These are phyloP conservation scores for Pichia sp. DNA, from an alignment of 1,139 yeast species.

Conservation along the genomic window DNA sequence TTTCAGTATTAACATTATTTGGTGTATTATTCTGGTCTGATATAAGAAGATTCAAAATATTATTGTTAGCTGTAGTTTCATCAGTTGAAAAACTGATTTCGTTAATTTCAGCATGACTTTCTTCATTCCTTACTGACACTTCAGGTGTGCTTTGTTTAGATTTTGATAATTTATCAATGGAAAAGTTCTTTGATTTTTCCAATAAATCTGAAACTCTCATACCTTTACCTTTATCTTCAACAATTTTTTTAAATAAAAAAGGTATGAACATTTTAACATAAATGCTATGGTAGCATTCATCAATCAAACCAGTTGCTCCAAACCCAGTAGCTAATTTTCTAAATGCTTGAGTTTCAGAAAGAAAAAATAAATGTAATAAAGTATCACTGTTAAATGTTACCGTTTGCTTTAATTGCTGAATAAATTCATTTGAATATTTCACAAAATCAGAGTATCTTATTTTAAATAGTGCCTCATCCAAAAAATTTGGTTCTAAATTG, in stretches of 20 bases:
- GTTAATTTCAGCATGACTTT: not conserved
- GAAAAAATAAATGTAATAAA: constrained; percentile 36
- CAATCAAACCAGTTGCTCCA: constrained; percentile 73
- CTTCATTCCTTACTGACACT: not conserved
- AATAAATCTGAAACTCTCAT: not conserved
- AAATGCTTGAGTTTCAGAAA: constrained; percentile 55
- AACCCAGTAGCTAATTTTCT: constrained; percentile 74
- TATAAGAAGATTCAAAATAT: no score
- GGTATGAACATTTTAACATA: constrained; percentile 44
- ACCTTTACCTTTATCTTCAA: not conserved
- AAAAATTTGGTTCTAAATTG: constrained; percentile 40
- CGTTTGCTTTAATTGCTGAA: constrained; percentile 21
- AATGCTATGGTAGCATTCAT: constrained; percentile 63
- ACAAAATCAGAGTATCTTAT: constrained; percentile 44
- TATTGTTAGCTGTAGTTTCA: no score
- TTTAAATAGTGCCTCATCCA: constrained; percentile 48
- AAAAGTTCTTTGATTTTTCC: not conserved
- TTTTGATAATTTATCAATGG: constrained; percentile 1
- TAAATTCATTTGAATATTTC: constrained; percentile 34
- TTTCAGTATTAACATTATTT: no score
- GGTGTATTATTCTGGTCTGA: no score
- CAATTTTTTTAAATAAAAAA: constrained; percentile 15
- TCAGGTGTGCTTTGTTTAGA: constrained; percentile 8
- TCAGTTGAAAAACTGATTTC: no score
- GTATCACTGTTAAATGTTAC: constrained; percentile 30